Evolutionary conservation across 2,329 filamentous ascomycete species (phyloP).

Genomic region (Beauveria scarabaeidicola): DNA sequence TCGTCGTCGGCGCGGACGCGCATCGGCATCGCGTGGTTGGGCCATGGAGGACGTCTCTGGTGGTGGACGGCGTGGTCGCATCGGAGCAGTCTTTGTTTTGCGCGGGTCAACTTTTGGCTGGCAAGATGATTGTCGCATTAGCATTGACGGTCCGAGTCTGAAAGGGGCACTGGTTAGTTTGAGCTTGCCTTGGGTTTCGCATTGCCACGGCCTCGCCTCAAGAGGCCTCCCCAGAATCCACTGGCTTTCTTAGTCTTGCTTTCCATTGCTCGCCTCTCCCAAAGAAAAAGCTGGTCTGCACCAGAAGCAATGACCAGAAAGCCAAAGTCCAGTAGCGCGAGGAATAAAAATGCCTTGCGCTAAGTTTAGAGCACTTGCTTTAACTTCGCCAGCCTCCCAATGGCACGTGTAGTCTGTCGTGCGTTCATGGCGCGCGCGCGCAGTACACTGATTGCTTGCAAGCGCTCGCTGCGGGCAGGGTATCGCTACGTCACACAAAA

Average conservation of each 20-base stretch:
- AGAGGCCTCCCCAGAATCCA: slow-evolving; percentile 39
- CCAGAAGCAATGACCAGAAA: background rate
- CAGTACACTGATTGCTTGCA: background rate
- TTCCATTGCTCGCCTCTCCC: slow-evolving; percentile 17
- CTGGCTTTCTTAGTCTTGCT: slow-evolving; percentile 31
- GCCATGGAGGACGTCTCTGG: slow-evolving; percentile 7
- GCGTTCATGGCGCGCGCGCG: slow-evolving; percentile 1
- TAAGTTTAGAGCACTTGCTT: background rate
- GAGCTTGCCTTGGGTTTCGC: slow-evolving; percentile 17
- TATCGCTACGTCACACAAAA: background rate
- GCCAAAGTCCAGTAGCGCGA: background rate
- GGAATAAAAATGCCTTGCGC: background rate
- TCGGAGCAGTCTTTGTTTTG: background rate
- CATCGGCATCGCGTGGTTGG: background rate
- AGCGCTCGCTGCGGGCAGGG: background rate
- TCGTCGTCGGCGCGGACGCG: background rate
- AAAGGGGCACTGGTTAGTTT: background rate
- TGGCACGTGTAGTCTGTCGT: background rate
- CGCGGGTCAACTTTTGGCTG: background rate
- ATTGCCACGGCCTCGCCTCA: slow-evolving; percentile 39
- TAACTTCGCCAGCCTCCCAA: slow-evolving; percentile 1
- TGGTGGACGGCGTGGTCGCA: background rate
- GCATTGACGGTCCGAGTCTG: background rate
- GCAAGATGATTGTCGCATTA: background rate
- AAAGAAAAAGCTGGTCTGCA: background rate